A percentile compares a stretch with the other conserved stretches of the same genome.
phyloP scores from a whole-genome alignment of 2,329 filamentous ascomycete genomes.

The Sarocladium strictum region DNA sequence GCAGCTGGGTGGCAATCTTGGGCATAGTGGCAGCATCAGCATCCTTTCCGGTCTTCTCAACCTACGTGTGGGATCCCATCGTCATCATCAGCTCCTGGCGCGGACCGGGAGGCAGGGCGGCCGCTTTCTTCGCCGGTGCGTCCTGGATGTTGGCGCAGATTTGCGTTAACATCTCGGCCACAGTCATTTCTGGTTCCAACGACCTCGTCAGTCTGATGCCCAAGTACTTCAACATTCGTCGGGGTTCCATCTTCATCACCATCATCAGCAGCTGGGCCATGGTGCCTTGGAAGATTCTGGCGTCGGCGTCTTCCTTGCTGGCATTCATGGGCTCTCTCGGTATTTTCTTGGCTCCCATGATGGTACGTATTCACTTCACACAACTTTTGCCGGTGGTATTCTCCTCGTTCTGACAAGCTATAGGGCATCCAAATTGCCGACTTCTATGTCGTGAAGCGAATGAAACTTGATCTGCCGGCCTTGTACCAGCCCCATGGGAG shows the following conservation, averaged over 20 bases:
- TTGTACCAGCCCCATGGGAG: conserved; percentile 31
- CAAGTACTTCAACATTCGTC: conserved; percentile 48
- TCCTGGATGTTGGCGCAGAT: conserved; percentile 50
- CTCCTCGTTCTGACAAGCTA: too few species aligned
- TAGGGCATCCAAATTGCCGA: conserved; percentile 54
- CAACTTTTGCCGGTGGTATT: too few species aligned
- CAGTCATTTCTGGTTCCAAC: conserved; percentile 47
- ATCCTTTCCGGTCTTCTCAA: conserved; percentile 17
- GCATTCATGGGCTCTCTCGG: conserved; percentile 17
- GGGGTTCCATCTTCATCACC: conserved; percentile 43
- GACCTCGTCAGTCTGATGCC: conserved; percentile 49
- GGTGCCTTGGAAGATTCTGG: conserved; percentile 9
- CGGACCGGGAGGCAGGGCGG: conserved; percentile 35
- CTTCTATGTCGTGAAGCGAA: conserved; percentile 52
- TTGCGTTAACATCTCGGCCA: conserved; percentile 53
- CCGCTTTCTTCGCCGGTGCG: conserved; percentile 41
- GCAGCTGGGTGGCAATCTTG: background rate
- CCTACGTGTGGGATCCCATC: conserved; percentile 42
- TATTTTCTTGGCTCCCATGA: conserved; percentile 60
- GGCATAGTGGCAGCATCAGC: too few species aligned
- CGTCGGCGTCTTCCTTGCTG: conserved; percentile 19
- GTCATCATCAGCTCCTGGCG: conserved; percentile 39
- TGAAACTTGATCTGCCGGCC: conserved; percentile 37
- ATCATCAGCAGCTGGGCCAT: conserved; percentile 26
- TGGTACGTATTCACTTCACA: too few species aligned